Evolutionary conservation across 768 basidiomycete genomes (phyloP), one percentile per base, ranked within the genome.

Genomic region (Boletellus ananiceps): DNA sequence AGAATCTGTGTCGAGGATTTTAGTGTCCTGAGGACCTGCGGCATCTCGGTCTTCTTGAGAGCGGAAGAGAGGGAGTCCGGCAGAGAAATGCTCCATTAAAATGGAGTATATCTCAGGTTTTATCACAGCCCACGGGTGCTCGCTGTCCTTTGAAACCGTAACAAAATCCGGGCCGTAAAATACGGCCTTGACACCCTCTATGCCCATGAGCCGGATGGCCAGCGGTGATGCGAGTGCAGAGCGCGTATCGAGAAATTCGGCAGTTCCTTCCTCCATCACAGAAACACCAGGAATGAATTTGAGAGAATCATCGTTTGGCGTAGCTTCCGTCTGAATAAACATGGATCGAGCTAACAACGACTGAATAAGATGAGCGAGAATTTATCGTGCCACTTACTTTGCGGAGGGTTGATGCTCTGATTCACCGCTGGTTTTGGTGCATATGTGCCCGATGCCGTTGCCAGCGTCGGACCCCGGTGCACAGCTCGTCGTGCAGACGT

Each of bases 141-240:
- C 91, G 40, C 82, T 76, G 58, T 88, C 84, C 70, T 98, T 98
- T 35, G 90, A 91, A 34, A 98, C 88, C 4, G 93, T 94, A 61
- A 99, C 92, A 62, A 99, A 99, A 70, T 99, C 96, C 6, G 96
- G 96, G 0, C 96, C 96, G 65, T 90, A 99, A 67, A 98, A 97
- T 23, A 98, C 80, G 39, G 77, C 79, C 31, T 78, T 81, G 47
- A 99, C 87, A 44, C 96, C 96, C 40, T 95, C 87, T 50, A 98
- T 83, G 45, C 93, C 93, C 82, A 99, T 91, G 19, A 99, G 80
- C 8, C 91, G 84, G 48, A 93, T 82, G 12, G 95, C 96, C n/a
- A 99, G 79, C 1, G 96, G 93, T 0, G 95, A 98, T n/a, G 76
- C 70, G 35, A 97, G 78, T 0, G 95, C 87, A 2, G 90, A 75